These are phyloP conservation scores for Tripterygium wilfordii DNA, from an alignment of 177 flowering plant genomes.

Conservation along the genomic window DNA sequence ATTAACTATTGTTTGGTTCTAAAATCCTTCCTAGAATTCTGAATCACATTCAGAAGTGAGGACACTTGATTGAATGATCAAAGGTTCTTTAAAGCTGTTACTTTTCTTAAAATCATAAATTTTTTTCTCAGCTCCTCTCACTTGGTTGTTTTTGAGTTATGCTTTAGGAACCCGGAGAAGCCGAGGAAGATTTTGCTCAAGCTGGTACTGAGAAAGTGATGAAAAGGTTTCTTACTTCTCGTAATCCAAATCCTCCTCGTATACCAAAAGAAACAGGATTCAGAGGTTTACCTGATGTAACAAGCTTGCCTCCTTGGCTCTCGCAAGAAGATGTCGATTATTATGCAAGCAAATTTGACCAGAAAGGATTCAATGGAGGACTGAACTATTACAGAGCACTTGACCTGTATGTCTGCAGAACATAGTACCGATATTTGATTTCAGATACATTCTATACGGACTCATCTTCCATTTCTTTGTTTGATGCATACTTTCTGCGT, in stretches of 20 bases:
- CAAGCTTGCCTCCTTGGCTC: slow-evolving; percentile 42
- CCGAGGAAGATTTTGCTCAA: slow-evolving; percentile 32
- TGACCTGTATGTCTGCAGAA: slow-evolving; percentile 20
- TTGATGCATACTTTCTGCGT: neutral
- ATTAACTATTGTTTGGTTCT: no score
- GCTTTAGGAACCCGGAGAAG: slow-evolving; percentile 37
- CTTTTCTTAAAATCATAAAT: neutral
- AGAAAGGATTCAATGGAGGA: slow-evolving; percentile 38
- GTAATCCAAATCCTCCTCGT: slow-evolving; percentile 16
- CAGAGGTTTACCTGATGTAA: slow-evolving; percentile 5
- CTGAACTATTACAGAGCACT: slow-evolving; percentile 36
- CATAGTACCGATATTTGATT: neutral
- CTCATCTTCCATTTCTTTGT: neutral
- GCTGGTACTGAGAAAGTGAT: slow-evolving; percentile 16
- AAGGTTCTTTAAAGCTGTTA: neutral
- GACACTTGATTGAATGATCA: neutral
- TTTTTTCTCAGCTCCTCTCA: neutral
- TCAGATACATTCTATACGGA: neutral
- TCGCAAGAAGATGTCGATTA: slow-evolving; percentile 45
- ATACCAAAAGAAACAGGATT: slow-evolving; percentile 27
- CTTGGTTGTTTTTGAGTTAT: neutral
- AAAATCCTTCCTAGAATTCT: no score
- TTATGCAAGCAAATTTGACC: slow-evolving; percentile 25
- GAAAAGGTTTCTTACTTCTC: slow-evolving; percentile 18
- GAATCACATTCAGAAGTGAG: no score